Evolutionary conservation across 805 yeast genomes (phyloP), one percentile per base, ranked within the genome.

Genomic region (Barnettozyma sp.): DNA sequence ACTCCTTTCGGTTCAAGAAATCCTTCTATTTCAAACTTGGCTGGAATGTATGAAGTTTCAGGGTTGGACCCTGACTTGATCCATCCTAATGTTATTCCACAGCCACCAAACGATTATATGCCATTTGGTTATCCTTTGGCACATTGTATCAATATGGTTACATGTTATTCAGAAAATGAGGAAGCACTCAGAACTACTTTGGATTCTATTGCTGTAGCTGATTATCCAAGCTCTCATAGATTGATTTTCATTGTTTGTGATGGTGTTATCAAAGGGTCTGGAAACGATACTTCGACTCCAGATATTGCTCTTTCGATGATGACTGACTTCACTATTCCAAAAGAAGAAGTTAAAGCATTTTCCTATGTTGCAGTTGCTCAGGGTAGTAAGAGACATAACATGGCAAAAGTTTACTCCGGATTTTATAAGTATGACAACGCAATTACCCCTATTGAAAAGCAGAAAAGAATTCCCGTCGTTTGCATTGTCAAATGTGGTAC

Each of bases 361-460:
- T 87, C 97, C 0, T 90, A 92, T 56, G 95, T 92, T 24, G 94
- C 97, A 7, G 97, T 92, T 26, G 95, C 95, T 3, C 82, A 82
- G 49, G 98, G 98, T 48, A 50, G 83, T 4, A 92, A 86, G 63
- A 80, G 98, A 56, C 98, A 92, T 55, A 92, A 92, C 57, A 87
- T 88, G 95, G 97, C 98, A 20, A 90, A 88, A 60, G 87, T 90
- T 3, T 90, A 86, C 54, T 79, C 95, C 10, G 98, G 98, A 0
- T 92, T 84, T 56, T 92, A 92, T 64, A 79, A 79, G 47, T 92
- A 88, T 55, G 78, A 84, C 49, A 82, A 82, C 45, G 52, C 61
- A 4, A 82, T 90, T 1, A 77, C 87, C 29, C 84, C 90, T 2
- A 62, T 64, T 2, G 88, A 82, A 42, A 82, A 82, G 48, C 97